A percentile compares a stretch with the other conserved stretches of the same genome.
These are phyloP conservation scores for Blastobotrys robertii DNA, from an alignment of 805 yeast species.

Conservation along the genomic window DNA sequence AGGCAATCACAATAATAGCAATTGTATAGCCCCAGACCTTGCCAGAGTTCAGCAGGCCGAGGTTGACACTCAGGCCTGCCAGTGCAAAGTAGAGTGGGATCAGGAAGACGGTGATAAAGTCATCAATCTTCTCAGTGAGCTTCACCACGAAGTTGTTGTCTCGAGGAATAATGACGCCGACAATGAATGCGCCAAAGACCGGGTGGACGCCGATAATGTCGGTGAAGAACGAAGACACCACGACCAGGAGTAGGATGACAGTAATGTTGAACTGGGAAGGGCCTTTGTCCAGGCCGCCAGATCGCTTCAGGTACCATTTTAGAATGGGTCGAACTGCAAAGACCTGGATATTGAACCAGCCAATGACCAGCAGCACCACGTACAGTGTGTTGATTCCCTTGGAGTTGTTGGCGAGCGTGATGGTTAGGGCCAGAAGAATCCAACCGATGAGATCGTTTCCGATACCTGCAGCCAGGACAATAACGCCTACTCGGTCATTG, in stretches of 20 bases:
- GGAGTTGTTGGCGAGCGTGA: conserved; percentile 66
- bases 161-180: conserved; percentile 67
- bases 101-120: conserved; percentile 58
- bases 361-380: conserved; percentile 54
- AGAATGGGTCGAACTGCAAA: conserved; percentile 48
- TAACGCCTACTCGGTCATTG: conserved; percentile 51
- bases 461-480: conserved; percentile 76
- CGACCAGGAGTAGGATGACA: conserved; percentile 47
- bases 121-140: conserved; percentile 68
- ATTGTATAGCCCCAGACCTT: conserved; percentile 71
- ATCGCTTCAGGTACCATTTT: conserved; percentile 35
- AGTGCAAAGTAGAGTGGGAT: conserved; percentile 74
- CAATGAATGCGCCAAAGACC: conserved; percentile 75
- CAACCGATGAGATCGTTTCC: conserved; percentile 74
- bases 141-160: conserved; percentile 63
- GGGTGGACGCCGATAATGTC: conserved; percentile 83
- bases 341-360: conserved; percentile 55
- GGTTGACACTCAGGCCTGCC: conserved; percentile 63
- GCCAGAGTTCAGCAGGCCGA: conserved; percentile 54
- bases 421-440: conserved; percentile 66
- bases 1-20: conserved; percentile 57
- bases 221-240: conserved; percentile 65
- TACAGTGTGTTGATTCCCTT: conserved; percentile 61
- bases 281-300: conserved; percentile 50
- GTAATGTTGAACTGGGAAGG: conserved; percentile 50